Conservation (phyloP, 2,329 filamentous ascomycete genomes). For the Aspergillus nomiae region DNA sequence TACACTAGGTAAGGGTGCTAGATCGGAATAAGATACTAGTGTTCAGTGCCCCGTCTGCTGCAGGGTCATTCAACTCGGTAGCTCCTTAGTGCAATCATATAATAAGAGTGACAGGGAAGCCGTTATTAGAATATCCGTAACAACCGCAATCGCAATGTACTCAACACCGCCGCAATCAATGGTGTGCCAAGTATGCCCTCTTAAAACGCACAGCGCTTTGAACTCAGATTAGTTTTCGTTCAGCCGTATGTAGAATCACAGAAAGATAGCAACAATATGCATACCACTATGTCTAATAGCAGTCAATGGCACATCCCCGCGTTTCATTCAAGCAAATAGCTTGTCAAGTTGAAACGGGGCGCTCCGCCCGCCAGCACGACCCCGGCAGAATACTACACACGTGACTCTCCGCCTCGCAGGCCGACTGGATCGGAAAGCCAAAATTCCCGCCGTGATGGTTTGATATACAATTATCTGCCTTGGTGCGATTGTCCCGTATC, state of each 20-base stretch:
- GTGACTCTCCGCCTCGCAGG: slow-evolving; percentile 35
- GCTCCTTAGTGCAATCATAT: too few relatives aligned
- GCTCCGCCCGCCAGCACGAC: not conserved
- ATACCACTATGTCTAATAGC: not conserved
- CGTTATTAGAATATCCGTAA: not conserved
- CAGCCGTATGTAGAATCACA: not conserved
- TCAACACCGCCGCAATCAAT: not conserved
- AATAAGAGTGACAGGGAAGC: not conserved
- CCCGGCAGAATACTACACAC: slow-evolving; percentile 26
- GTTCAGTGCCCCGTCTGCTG: not conserved
- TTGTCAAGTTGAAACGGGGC: not conserved
- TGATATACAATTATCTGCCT: slow-evolving; percentile 1
- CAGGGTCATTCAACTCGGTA: not conserved
- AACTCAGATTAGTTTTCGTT: not conserved
- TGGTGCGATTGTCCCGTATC: not conserved
- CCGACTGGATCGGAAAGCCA: slow-evolving; percentile 17
- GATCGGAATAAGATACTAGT: not conserved
- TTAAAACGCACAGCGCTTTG: slow-evolving; percentile 13
- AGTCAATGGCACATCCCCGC: not conserved
- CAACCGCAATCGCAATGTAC: not conserved
- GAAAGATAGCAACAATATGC: not conserved
- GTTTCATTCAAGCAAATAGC: not conserved
- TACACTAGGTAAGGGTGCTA: not conserved
- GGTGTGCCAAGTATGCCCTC: not conserved
- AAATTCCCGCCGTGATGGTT: slow-evolving; percentile 18